Evolutionary conservation across 208 protist species (phyloP), one percentile per base, ranked within the genome.

Genomic region (Acanthamoeba castellanii): DNA sequence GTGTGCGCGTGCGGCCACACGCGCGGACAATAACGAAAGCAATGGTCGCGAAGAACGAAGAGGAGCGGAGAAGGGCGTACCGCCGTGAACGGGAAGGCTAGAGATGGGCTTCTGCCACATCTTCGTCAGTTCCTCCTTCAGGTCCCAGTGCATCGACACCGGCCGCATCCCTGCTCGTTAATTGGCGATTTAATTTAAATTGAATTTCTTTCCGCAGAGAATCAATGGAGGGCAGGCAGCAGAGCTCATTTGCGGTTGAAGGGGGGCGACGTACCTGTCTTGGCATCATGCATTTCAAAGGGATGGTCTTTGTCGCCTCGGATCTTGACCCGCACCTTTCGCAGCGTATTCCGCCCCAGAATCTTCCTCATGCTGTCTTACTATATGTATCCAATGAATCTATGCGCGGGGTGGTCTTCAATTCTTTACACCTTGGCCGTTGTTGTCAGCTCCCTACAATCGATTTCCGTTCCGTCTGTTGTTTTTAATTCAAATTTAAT

Each of bases 131-230:
- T 87, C 78, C 30, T n/a, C 78, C 50, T 87, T 87, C 16, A 87
- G 78, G 50, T 87, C 78, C 78, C 78, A 87, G 47, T 87, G 78
- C 78, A 87, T 87, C 11, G 78, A 87, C 13, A 87, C 50, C n/a
- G 78, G 78, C 16, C 76, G 76, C 45, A 85, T 85, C 45, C 32
- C 42, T 59, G 22, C 76, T 50, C 76, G 42, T 32, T 47, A 85
- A 85, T 27, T 1, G 30, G 11, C 13, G n/a, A 34, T 72, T 8
- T 37, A 27, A 70, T 70, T 52, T 52, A 52, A 4, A 70, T 34
- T 32, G 22, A 13, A 27, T 27, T 78, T 78, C n/a, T 37, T 5
- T n/a, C 16, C 5, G 3, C 61, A 30, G 11, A 74, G 25, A 74
- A 30, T 42, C 6, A 8, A 42, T 42, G 37, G 37, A 42, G 37